Evolutionary conservation across 2,329 filamentous ascomycete genomes (phyloP).

Genomic region (Amauroascus niger): DNA sequence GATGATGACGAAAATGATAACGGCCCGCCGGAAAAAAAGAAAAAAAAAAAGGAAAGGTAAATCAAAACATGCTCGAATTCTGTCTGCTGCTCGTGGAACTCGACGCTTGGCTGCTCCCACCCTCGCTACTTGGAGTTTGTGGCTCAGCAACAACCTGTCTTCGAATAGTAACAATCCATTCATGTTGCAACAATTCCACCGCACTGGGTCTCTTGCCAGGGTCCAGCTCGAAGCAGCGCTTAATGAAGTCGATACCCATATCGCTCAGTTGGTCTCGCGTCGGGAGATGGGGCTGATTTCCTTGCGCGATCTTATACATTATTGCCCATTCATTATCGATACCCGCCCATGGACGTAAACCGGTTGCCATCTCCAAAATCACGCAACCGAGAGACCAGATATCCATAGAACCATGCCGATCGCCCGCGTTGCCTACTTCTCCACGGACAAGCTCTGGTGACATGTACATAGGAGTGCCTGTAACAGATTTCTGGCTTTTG

Average conservation of each 20-base stretch:
- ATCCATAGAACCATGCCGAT: constrained; percentile 62
- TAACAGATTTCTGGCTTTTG: constrained; percentile 76
- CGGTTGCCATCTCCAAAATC: constrained; percentile 94
- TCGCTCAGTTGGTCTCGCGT: constrained; percentile 72
- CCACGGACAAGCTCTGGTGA: constrained; percentile 97
- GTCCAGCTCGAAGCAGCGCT: constrained; percentile 76
- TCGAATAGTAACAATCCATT: constrained; percentile 60
- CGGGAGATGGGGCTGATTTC: constrained; percentile 81
- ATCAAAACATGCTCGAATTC: constrained; percentile 19
- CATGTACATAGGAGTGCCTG: constrained; percentile 99
- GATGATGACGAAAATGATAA: not conserved
- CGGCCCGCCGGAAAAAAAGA: not conserved
- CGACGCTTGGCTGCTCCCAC: constrained; percentile 23
- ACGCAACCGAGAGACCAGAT: constrained; percentile 60
- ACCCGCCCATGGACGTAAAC: constrained; percentile 83
- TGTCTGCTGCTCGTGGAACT: constrained; percentile 16
- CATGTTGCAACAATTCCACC: constrained; percentile 82
- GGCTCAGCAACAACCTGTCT: constrained; percentile 40
- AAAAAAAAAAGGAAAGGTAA: not conserved
- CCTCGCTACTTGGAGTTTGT: constrained; percentile 29
- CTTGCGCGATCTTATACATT: constrained; percentile 99
- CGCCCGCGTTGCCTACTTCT: constrained; percentile 59
- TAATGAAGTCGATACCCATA: constrained; percentile 77
- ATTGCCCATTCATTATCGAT: constrained; percentile 99
- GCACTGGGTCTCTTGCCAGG: constrained; percentile 69